Base-by-base conservation (phyloP, 768 basidiomycete species). In the Antrodiella citrinella region DNA sequence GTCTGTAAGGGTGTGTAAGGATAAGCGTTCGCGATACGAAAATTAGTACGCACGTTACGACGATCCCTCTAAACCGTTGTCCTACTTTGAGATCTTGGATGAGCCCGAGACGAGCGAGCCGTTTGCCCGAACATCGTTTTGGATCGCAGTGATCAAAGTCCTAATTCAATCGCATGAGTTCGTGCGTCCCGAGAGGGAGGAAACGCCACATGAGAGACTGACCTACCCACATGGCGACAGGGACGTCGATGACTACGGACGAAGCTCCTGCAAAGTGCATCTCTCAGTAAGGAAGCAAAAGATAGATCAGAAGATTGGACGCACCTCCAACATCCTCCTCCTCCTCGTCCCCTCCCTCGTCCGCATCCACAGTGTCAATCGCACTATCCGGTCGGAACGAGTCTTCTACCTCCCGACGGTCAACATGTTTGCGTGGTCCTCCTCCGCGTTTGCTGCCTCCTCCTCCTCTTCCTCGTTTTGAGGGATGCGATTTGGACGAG, bases 141-240 rank as follows among this genome's bases (percentile, higher is more conserved):
- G 95, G 94, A 65, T 99, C 95, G 62, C 96, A 99, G 64, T 99
- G 96, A 63, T 89, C 86, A 67, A 99, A 97, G 63, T 99, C 95
- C 93, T 95, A 50, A 4, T n/a, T n/a, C n/a, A 4, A 20, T 1
- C 40, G 13, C 39, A 22, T 5, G 5, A 9, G 41, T 18, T 22
- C 7, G 20, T 2, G 2, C 20, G 30, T 4, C 43, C 23, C 4
- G 25, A 22, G 13, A 15, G 43, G n/a, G 41, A 25, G 38, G 48
- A 43, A 44, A 19, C 24, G 44, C 23, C 41, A n/a, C 22, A 41
- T 30, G 35, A 74, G n/a, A n/a, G n/a, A n/a, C n/a, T n/a, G n/a
- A n/a, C 92, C 67, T 51, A 86, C 92, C 94, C 94, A 97, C 94
- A 97, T 97, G 26, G 91, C 93, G 3, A 96, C 84, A 2, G 91